A percentile compares a stretch with the other conserved stretches of the same genome.
Evolutionary conservation across 192 early-diverging fungal species (phyloP).

Genomic region (Funneliformis mosseae): DNA sequence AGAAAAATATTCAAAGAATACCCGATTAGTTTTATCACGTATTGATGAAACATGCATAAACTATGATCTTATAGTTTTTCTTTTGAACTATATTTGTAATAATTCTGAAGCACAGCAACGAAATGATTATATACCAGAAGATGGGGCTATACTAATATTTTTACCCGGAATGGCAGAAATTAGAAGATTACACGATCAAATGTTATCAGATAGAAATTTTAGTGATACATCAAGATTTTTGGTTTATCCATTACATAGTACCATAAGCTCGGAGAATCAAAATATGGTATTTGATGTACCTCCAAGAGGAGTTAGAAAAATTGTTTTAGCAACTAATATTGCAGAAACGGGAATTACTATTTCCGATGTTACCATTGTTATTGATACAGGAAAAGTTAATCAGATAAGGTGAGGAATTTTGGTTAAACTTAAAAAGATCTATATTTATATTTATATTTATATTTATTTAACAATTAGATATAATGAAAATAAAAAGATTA

Average conservation of each 20-base stretch:
- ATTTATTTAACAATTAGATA: slow-evolving; percentile 38
- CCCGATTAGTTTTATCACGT: slow-evolving; percentile 46
- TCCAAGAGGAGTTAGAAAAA: slow-evolving; percentile 57
- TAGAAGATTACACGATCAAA: slow-evolving; percentile 53
- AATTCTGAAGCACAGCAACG: slow-evolving; percentile 43
- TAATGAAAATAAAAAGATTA: slow-evolving; percentile 62
- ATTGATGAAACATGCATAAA: slow-evolving; percentile 69
- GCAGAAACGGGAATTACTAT: slow-evolving; percentile 86
- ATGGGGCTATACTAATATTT: slow-evolving; percentile 71
- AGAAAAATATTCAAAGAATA: slow-evolving; percentile 43
- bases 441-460: background rate
- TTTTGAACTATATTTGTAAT: slow-evolving; percentile 65
- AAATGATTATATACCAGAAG: slow-evolving; percentile 42
- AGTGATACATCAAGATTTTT: slow-evolving; percentile 51
- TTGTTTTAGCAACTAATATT: slow-evolving; percentile 79
- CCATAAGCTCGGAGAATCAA: slow-evolving; percentile 68
- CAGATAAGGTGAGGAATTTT: slow-evolving; percentile 59
- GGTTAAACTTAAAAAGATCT: background rate
- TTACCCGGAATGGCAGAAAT: slow-evolving; percentile 78
- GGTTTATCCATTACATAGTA: slow-evolving; percentile 62
- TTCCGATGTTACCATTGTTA: slow-evolving; percentile 76
- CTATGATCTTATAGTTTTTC: slow-evolving; percentile 57
- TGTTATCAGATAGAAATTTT: slow-evolving; percentile 52
- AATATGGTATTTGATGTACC: slow-evolving; percentile 65
- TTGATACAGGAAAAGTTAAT: slow-evolving; percentile 79